Percentiles rank a stretch among this genome's conserved stretches.
These are phyloP conservation scores for Mucor circinelloides DNA, from an alignment of 371 early-diverging fungal species.

Conservation along the genomic window DNA sequence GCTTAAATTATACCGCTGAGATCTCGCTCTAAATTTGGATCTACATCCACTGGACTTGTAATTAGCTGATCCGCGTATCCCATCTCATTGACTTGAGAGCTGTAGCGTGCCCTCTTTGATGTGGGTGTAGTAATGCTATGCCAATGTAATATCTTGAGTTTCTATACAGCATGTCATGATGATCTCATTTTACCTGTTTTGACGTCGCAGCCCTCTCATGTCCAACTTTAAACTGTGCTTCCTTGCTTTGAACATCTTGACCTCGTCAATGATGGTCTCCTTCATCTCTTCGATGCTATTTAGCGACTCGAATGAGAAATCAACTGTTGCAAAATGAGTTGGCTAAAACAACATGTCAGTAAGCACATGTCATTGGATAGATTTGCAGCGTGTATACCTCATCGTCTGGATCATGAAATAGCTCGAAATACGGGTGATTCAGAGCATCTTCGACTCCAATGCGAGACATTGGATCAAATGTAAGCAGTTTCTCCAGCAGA, in stretches of 20 bases:
- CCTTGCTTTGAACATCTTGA: slow-evolving; percentile 66
- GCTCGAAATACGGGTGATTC: slow-evolving; percentile 75
- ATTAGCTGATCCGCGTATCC: slow-evolving; percentile 26
- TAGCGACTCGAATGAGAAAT: slow-evolving; percentile 91
- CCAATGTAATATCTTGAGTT: background rate
- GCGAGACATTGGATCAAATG: slow-evolving; percentile 80
- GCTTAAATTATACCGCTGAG: slow-evolving; percentile 19
- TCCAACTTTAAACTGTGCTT: slow-evolving; percentile 42
- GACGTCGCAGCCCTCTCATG: slow-evolving; percentile 22
- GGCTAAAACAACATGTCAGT: slow-evolving; percentile 69
- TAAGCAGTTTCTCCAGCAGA: slow-evolving; percentile 76
- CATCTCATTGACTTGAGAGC: slow-evolving; percentile 8
- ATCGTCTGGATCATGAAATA: slow-evolving; percentile 80
- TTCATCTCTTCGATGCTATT: slow-evolving; percentile 88
- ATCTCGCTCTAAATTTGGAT: slow-evolving; percentile 27
- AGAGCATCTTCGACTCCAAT: slow-evolving; percentile 86
- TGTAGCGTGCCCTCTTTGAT: slow-evolving; percentile 9
- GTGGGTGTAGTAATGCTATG: slow-evolving; percentile 21
- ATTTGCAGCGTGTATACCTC: slow-evolving; percentile 18
- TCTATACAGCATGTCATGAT: background rate
- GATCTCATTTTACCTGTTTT: slow-evolving; percentile 10
- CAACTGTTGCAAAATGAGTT: slow-evolving; percentile 71
- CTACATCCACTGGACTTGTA: slow-evolving; percentile 22
- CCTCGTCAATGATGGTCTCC: slow-evolving; percentile 87
- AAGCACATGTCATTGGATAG: background rate